phyloP scores from a whole-genome alignment of 306 rosid genomes.

The Cicer chorassanicum region DNA sequence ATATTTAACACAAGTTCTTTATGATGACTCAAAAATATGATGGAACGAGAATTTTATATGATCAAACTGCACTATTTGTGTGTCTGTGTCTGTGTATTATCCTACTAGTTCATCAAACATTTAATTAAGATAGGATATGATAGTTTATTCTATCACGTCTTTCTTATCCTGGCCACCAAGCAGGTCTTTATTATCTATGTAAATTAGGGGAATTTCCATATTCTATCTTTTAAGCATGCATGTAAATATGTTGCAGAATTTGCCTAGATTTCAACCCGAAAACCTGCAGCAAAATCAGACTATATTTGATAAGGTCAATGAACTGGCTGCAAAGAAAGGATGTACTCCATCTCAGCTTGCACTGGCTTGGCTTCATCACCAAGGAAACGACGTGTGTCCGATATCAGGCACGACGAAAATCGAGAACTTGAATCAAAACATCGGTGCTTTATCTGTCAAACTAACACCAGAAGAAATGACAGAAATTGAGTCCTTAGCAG shows the following conservation, averaged over 20 bases:
- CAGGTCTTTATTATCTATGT: no score
- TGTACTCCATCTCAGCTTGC: conserved; percentile 70
- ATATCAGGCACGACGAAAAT: conserved; percentile 85
- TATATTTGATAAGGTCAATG: conserved; percentile 63
- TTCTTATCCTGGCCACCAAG: no score
- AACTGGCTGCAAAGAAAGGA: conserved; percentile 63
- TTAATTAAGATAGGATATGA: no score
- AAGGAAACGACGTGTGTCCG: conserved; percentile 69
- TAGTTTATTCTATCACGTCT: neutral
- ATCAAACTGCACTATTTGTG: neutral
- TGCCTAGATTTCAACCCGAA: conserved; percentile 65
- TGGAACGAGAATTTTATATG: neutral
- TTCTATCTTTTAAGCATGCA: no score
- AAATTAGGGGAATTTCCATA: no score
- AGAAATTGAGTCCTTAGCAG: conserved; percentile 64
- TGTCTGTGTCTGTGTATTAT: neutral
- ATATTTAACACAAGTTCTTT: neutral
- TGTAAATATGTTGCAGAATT: conserved; percentile 24
- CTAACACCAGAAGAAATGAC: conserved; percentile 65
- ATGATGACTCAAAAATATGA: neutral
- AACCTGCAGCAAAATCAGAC: conserved; percentile 65
- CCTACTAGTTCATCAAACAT: neutral
- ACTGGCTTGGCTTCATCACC: conserved; percentile 73
- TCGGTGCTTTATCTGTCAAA: conserved; percentile 65
- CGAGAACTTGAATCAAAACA: conserved; percentile 58